Percentiles rank a stretch among this genome's conserved stretches.
phyloP scores from a whole-genome alignment of 768 basidiomycete genomes.

The Rhodotorula taiwanensis region DNA sequence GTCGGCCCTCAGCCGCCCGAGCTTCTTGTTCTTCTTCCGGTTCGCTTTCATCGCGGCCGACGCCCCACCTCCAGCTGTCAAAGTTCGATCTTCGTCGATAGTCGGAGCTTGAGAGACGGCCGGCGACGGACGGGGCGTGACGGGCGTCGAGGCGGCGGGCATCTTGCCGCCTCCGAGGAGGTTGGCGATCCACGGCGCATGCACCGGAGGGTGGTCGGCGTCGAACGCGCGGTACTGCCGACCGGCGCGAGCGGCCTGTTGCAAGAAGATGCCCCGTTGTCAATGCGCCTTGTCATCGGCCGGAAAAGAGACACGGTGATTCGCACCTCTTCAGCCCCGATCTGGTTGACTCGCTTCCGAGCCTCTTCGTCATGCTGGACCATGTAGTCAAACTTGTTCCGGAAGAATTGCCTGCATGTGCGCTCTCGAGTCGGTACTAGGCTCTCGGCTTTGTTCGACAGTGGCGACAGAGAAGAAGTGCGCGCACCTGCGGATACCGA shows the following conservation, averaged over 20 bases:
- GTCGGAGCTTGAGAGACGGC: neutral
- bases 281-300: no score
- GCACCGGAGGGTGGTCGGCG: neutral
- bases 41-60: no score
- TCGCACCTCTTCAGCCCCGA: conserved; percentile 29
- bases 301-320: no score
- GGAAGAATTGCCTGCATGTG: conserved; percentile 59
- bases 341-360: conserved; percentile 19
- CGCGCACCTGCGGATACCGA: conserved; percentile 65
- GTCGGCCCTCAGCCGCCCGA: conserved; percentile 52
- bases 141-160: neutral
- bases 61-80: conserved; percentile 14
- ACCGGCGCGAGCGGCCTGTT: conserved; percentile 2
- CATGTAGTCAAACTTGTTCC: conserved; percentile 55
- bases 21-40: conserved; percentile 34
- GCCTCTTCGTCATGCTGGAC: conserved; percentile 27
- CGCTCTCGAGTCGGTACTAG: conserved; percentile 5
- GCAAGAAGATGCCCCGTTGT: no score
- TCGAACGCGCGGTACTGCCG: conserved; percentile 1
- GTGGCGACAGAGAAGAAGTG: no score
- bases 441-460: no score
- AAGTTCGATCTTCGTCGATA: conserved; percentile 8
- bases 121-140: conserved; percentile 15
- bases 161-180: neutral
- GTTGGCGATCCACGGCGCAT: neutral